These are phyloP conservation scores for Aspergillaceae sp. DNA, from an alignment of 2,329 filamentous ascomycete genomes.

Conservation along the genomic window DNA sequence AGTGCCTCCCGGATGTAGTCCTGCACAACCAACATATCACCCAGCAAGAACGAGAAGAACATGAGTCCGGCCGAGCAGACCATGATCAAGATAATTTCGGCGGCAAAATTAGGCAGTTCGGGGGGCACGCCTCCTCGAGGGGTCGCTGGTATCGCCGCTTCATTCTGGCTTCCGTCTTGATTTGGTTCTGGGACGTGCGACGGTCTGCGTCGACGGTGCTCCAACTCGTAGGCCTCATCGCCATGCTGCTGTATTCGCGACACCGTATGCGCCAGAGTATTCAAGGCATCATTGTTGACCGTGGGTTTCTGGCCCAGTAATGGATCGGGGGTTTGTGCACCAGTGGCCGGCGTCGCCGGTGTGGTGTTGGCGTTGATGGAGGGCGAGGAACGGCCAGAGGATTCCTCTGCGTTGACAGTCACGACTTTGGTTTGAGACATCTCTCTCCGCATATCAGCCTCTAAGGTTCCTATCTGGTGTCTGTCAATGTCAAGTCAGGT, in stretches of 20 bases:
- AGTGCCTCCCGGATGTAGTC: conserved; percentile 29
- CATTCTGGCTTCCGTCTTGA: conserved; percentile 1
- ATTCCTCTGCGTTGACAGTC: too few relatives aligned
- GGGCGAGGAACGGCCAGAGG: not conserved
- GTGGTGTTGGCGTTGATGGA: not conserved
- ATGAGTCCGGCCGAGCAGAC: conserved; percentile 38
- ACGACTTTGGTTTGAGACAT: too few relatives aligned
- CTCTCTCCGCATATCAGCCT: too few relatives aligned
- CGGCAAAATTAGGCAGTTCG: conserved; percentile 32
- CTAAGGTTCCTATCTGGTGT: too few relatives aligned
- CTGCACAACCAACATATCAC: conserved; percentile 36
- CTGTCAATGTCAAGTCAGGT: too few relatives aligned
- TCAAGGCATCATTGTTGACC: conserved; percentile 9
- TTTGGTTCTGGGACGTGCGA: not conserved
- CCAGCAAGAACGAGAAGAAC: conserved; percentile 36
- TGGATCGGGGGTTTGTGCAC: conserved; percentile 21
- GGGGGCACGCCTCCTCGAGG: conserved; percentile 24
- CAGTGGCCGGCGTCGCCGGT: conserved; percentile 16
- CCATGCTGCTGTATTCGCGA: conserved; percentile 3
- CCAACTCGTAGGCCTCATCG: conserved; percentile 10
- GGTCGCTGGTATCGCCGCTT: not conserved
- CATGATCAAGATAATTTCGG: conserved; percentile 34
- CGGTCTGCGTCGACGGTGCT: not conserved
- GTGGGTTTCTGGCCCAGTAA: conserved; percentile 11
- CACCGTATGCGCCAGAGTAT: conserved; percentile 12